Evolutionary conservation across 148 eudicot species (phyloP).

Genomic region (Selenicereus undatus): DNA sequence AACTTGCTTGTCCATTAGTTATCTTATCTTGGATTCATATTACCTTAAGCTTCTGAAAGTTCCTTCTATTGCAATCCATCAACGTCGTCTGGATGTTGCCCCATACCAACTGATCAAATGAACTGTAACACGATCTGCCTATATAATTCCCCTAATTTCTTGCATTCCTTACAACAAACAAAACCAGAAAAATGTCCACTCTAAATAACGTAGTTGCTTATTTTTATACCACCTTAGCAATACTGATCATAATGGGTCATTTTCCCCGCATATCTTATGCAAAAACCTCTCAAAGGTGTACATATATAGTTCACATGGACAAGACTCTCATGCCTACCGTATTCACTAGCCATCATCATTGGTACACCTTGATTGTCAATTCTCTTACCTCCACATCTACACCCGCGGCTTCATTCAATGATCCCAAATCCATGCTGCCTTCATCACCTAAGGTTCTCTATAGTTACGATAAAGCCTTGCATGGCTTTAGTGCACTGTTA

Average conservation of each 20-base stretch:
- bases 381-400: slow-evolving; percentile 20
- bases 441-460: slow-evolving; percentile 38
- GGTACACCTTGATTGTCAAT: slow-evolving; percentile 56
- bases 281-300: slow-evolving; percentile 28
- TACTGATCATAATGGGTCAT: slow-evolving; percentile 10
- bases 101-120: too few species aligned
- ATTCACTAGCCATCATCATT: slow-evolving; percentile 52
- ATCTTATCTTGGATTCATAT: too few species aligned
- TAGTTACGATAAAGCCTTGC: slow-evolving; percentile 47
- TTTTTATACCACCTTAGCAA: slow-evolving; percentile 1
- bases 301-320: slow-evolving; percentile 76
- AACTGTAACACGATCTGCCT: too few species aligned
- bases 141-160: too few species aligned
- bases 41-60: too few species aligned
- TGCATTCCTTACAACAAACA: too few species aligned
- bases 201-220: neutral
- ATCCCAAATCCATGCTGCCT: neutral
- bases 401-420: neutral
- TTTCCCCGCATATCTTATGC: slow-evolving; percentile 10
- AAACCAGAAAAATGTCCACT: too few species aligned
- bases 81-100: too few species aligned
- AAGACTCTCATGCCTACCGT: slow-evolving; percentile 61
- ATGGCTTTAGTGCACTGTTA: slow-evolving; percentile 62
- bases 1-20: too few species aligned
- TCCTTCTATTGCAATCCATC: too few species aligned